Conservation (phyloP, 2,329 filamentous ascomycete species). For the Coleophoma eucalyptorum region DNA sequence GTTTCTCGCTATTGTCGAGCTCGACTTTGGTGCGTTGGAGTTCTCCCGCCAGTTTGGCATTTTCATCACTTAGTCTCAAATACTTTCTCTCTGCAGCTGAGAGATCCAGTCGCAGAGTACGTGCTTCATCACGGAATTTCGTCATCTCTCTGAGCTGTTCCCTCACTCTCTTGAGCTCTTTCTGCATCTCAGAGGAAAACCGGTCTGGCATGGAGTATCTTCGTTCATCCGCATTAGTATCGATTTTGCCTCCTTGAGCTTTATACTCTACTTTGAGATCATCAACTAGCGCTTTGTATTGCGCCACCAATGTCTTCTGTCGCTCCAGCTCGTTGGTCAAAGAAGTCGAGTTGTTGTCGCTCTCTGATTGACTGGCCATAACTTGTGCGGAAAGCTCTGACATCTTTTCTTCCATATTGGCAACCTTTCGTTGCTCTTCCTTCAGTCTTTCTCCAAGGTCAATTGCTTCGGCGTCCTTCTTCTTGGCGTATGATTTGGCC, state of each 20-base stretch:
- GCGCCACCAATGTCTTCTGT: conserved; percentile 52
- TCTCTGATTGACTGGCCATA: conserved; percentile 31
- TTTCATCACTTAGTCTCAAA: conserved; percentile 24
- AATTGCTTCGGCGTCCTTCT: conserved; percentile 70
- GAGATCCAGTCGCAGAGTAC: conserved; percentile 46
- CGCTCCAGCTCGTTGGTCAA: conserved; percentile 50
- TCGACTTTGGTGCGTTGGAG: conserved; percentile 21
- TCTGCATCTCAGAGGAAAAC: conserved; percentile 47
- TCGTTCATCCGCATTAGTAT: conserved; percentile 22
- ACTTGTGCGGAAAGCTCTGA: conserved; percentile 58
- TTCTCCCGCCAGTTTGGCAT: conserved; percentile 22
- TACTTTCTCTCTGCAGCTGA: conserved; percentile 35
- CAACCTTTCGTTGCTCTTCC: conserved; percentile 63
- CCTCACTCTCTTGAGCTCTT: conserved; percentile 50
- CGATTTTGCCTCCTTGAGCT: conserved; percentile 27
- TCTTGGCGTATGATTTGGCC: conserved; percentile 73
- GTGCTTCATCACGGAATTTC: conserved; percentile 48
- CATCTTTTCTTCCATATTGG: conserved; percentile 59
- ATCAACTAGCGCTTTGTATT: conserved; percentile 56
- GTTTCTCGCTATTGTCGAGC: conserved; percentile 25
- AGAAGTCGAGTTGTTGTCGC: conserved; percentile 40
- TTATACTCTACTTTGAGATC: conserved; percentile 51
- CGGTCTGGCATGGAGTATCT: conserved; percentile 41
- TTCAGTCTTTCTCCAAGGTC: conserved; percentile 62
- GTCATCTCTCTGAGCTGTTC: conserved; percentile 49